phyloP scores from a whole-genome alignment of 371 early-diverging fungal species.

The Rhizomucor pusillus region DNA sequence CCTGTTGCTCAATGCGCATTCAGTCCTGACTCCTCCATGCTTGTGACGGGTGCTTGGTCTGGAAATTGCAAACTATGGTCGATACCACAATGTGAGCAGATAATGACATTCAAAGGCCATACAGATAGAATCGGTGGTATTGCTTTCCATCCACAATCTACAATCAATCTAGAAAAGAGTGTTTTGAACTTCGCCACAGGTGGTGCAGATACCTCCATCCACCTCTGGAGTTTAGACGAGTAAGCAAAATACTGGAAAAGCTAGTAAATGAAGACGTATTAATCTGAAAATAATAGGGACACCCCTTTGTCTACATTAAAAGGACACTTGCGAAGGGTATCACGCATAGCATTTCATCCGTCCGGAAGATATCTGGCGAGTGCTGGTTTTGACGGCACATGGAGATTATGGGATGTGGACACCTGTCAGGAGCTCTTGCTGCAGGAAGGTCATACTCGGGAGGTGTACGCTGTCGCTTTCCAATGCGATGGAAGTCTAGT shows the following conservation, averaged over 20 bases:
- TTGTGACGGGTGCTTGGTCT: slow-evolving; percentile 87
- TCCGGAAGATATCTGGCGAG: slow-evolving; percentile 85
- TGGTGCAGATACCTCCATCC: slow-evolving; percentile 73
- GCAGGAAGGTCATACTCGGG: slow-evolving; percentile 93
- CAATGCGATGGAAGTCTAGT: slow-evolving; percentile 90
- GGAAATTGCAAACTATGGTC: slow-evolving; percentile 88
- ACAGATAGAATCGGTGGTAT: slow-evolving; percentile 87
- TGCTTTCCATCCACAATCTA: slow-evolving; percentile 86
- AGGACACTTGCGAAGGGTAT: slow-evolving; percentile 85
- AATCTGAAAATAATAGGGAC: slow-evolving; percentile 41
- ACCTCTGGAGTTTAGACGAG: slow-evolving; percentile 80
- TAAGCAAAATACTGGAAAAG: slow-evolving; percentile 17
- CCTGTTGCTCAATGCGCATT: slow-evolving; percentile 80
- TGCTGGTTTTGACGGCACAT: slow-evolving; percentile 88
- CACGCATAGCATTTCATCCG: slow-evolving; percentile 91
- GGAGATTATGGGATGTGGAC: slow-evolving; percentile 94
- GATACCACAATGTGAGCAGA: slow-evolving; percentile 67
- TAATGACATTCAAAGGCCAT: slow-evolving; percentile 71
- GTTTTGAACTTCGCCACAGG: slow-evolving; percentile 81
- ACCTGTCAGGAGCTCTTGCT: slow-evolving; percentile 73
- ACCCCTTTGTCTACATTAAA: slow-evolving; percentile 74
- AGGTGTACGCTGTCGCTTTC: slow-evolving; percentile 88
- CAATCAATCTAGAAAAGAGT: slow-evolving; percentile 54
- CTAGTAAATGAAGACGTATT: neutral
- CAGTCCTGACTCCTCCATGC: slow-evolving; percentile 72